Base-by-base conservation (phyloP, 495 filamentous ascomycete species). In the Pseudotulostoma volvatum region DNA sequence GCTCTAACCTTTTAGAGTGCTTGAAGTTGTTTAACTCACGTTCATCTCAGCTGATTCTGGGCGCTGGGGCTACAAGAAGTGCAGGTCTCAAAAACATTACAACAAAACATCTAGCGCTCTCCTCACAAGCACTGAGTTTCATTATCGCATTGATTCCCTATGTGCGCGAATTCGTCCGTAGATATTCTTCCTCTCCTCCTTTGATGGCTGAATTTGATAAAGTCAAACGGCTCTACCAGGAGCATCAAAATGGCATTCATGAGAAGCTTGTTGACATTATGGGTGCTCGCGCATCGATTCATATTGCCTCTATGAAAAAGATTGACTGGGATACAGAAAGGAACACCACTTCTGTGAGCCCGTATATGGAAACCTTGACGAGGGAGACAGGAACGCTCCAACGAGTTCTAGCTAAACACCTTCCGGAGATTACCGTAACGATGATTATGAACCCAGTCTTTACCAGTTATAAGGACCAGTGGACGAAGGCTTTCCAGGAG, bases 211-310 rank as follows among this genome's bases (percentile, higher is more conserved):
- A 96, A 48, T 96, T 93, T 44, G 90, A 96, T 57, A 94, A 86
- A 63, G 77, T 93, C 38, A 79, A 80, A 45, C 73, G 90, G 28
- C 66, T 83, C 4, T 88, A 79, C 47, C 84, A 93, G 49, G 90
- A 99, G 49, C 90, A 96, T 54, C 90, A 95, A 51, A 74, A 74
- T 21, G 84, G 74, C 44, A 96, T 96, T 40, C 84, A 93, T 49
- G 85, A 93, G 38, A 99, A 99, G 52, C 64, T 99, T 0, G 81
- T 94, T 11, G 86, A 93, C 41, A 96, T 99, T 43, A 95, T 96
- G 87, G 77, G 76, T 34, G 76, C 74, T 9, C 74, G 90, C 1
- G 81, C 81, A 4, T 57, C 71, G 1, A 59, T 73, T 0, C 84
- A 83, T 47, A 74, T 84, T 15, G 78, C 71, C 41, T 70, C 73